Base-by-base conservation (phyloP, 2,329 filamentous ascomycete genomes). In the Verticillium zaregamsianum region DNA sequence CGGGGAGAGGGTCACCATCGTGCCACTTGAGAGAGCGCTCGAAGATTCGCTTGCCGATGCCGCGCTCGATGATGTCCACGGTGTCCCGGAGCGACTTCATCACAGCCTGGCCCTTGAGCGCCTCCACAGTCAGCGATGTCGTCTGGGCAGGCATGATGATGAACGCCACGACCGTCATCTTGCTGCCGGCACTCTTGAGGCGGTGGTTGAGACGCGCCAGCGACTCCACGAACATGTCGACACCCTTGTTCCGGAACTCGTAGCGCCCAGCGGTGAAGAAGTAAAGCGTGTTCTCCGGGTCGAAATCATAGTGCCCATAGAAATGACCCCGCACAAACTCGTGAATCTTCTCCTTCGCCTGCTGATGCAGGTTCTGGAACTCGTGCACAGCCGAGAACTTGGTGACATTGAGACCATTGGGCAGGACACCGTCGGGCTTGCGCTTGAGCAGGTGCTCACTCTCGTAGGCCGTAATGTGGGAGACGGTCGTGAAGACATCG, bases 201-300 rank as follows among this genome's bases (percentile, higher is more conserved):
- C 90, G 87, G 80, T 98, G 93, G 78, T 99, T 99, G 70, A 99
- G 80, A 54, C 95, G 91, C 32, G 95, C 95, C 65, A 99, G 81
- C 3, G 93, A 95, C 78, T 99, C 95, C 68, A 99, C 96, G 77
- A 98, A 99, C 95, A 99, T 98, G 77, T 99, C 95, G 11, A 97
- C 94, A 72, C 95, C 95, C 79, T 99, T 99, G 74, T 99, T 99
- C 66, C 95, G 85, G 83, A 94, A 99, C 77, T 99, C 95, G 72
- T 99, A 99, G 65, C 95, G 90, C 63, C 95, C 95, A 7, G 95
- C 91, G 3, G 93, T 99, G 82, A 99, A 99, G 79, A 98, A 90
- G 79, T 97, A 99, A 39, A 99, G 85, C 0, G 95, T 99, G 77
- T 98, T 97, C 64, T 98, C 93, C 15, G 93, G 88, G 65, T 97